These are phyloP conservation scores for Nicotiana obtusifolia DNA, from an alignment of 257 asterid species.

Conservation along the genomic window DNA sequence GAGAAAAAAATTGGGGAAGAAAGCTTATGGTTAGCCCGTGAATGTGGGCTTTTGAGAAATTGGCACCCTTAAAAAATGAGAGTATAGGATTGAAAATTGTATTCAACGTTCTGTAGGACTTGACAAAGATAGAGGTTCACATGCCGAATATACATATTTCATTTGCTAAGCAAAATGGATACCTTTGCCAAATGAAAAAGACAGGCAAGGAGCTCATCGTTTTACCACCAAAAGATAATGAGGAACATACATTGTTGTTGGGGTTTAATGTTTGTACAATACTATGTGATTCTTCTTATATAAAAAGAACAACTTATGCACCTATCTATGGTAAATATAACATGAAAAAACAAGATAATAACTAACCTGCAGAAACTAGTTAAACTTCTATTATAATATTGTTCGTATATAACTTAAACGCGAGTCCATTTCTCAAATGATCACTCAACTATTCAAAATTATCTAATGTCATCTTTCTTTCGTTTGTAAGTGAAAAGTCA, in stretches of 20 bases:
- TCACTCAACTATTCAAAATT: too few relatives aligned
- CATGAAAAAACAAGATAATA: background rate
- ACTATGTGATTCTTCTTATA: background rate
- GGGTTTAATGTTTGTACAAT: background rate
- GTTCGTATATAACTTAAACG: too few relatives aligned
- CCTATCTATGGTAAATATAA: background rate
- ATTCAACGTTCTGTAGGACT: background rate
- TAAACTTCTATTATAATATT: background rate
- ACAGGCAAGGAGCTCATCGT: background rate
- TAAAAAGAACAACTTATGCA: too few relatives aligned
- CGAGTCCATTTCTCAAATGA: too few relatives aligned
- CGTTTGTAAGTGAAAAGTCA: too few relatives aligned
- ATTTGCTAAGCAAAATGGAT: background rate
- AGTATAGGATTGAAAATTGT: background rate
- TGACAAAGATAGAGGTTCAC: constrained; percentile 2
- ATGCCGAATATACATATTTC: background rate
- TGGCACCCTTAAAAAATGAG: background rate
- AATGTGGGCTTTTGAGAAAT: background rate
- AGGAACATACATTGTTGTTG: background rate
- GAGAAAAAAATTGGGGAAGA: background rate
- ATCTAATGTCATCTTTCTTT: too few relatives aligned
- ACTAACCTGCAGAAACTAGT: background rate
- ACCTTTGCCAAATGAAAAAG: background rate
- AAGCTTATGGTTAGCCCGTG: background rate
- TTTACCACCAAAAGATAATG: background rate